A percentile compares a stretch with the other conserved stretches of the same genome.
These are phyloP conservation scores for Scolecobasidium constrictum DNA, from an alignment of 2,329 filamentous ascomycete genomes.

Conservation along the genomic window DNA sequence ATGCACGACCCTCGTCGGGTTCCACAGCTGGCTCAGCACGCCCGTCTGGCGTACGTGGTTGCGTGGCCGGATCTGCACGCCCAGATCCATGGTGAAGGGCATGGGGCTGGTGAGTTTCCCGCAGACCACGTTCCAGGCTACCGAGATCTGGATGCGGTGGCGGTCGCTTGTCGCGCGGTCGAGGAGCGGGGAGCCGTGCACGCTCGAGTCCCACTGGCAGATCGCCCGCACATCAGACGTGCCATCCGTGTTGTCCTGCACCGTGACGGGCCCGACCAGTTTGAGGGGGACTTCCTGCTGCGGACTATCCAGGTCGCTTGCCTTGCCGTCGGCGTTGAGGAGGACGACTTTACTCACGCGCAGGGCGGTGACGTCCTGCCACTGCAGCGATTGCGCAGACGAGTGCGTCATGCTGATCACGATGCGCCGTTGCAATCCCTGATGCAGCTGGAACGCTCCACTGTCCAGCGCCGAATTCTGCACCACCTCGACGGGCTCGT, in stretches of 20 bases:
- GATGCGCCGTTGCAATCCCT: constrained; percentile 82
- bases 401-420: constrained; percentile 84
- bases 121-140: constrained; percentile 79
- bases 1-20: constrained; percentile 72
- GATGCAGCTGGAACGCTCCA: constrained; percentile 91
- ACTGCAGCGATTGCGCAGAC: constrained; percentile 77
- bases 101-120: constrained; percentile 79
- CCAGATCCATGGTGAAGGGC: constrained; percentile 71
- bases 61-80: constrained; percentile 72
- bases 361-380: constrained; percentile 70
- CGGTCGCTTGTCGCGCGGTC: constrained; percentile 89
- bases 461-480: constrained; percentile 73
- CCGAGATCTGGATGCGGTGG: constrained; percentile 77
- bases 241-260: constrained; percentile 80
- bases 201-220: constrained; percentile 94
- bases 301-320: constrained; percentile 63
- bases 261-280: constrained; percentile 63
- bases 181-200: constrained; percentile 85
- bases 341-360: constrained; percentile 73
- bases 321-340: constrained; percentile 75
- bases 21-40: constrained; percentile 80
- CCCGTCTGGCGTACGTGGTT: constrained; percentile 77
- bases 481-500: constrained; percentile 84
- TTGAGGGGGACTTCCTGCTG: constrained; percentile 68
- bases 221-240: constrained; percentile 75